Conservation (phyloP, 2,329 filamentous ascomycete species). For the Fusarium vanettenii region DNA sequence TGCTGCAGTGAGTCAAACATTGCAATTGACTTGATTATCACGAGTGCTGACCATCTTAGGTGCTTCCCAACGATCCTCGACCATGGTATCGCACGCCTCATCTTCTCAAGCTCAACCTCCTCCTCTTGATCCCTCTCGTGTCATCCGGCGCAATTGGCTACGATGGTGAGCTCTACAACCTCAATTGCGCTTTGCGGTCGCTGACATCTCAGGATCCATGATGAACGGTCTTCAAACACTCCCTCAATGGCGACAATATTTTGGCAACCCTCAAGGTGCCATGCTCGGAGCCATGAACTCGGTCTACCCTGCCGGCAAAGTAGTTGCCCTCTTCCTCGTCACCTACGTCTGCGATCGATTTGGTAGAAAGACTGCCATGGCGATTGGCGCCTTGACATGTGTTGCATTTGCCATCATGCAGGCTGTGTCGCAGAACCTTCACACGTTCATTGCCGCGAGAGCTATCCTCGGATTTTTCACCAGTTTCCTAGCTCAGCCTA, state of each 20-base stretch:
- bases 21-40: background rate
- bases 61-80: constrained; percentile 54
- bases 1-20: constrained; percentile 17
- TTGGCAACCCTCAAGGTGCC: constrained; percentile 51
- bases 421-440: constrained; percentile 39
- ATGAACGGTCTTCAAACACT: constrained; percentile 60
- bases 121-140: constrained; percentile 56
- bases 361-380: constrained; percentile 54
- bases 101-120: constrained; percentile 56
- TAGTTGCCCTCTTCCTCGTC: constrained; percentile 51
- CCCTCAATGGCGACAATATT: constrained; percentile 54
- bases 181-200: rapidly evolving
- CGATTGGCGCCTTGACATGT: constrained; percentile 47
- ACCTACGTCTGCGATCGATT: constrained; percentile 52
- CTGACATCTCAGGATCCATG: constrained; percentile 47
- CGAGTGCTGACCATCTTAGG: constrained; percentile 15
- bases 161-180: constrained; percentile 50
- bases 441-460: constrained; percentile 46
- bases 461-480: constrained; percentile 49
- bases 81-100: constrained; percentile 57
- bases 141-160: constrained; percentile 57
- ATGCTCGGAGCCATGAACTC: constrained; percentile 53
- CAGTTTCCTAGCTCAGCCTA: constrained; percentile 46
- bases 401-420: constrained; percentile 50
- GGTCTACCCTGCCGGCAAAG: constrained; percentile 52